Conservation (phyloP, 768 basidiomycete genomes). For the Ramaria sp. region DNA sequence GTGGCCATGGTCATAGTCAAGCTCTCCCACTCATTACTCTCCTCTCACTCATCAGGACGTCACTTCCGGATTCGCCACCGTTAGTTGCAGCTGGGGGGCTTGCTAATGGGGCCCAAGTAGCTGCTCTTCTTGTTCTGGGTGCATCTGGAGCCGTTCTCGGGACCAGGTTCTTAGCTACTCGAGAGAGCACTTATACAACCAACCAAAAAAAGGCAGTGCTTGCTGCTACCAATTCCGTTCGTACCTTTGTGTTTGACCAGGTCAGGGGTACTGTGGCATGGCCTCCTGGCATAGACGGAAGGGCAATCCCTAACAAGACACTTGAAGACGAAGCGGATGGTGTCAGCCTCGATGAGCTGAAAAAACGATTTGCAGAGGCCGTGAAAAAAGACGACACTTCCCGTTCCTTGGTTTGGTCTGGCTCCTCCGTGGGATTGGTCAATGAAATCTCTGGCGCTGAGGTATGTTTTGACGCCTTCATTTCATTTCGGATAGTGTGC, state of each 20-base stretch:
- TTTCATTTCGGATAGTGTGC: not conserved
- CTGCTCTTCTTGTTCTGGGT: slow-evolving; percentile 53
- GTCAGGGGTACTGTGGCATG: slow-evolving; percentile 45
- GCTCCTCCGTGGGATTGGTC: slow-evolving; percentile 51
- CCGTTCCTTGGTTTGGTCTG: slow-evolving; percentile 57
- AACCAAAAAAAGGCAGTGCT: slow-evolving; percentile 43
- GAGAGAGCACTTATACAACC: slow-evolving; percentile 47
- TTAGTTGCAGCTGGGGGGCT: slow-evolving; percentile 72
- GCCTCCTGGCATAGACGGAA: slow-evolving; percentile 52
- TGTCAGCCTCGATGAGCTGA: slow-evolving; percentile 30
- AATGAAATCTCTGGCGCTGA: slow-evolving; percentile 28
- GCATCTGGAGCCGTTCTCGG: slow-evolving; percentile 60
- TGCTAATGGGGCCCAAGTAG: slow-evolving; percentile 50
- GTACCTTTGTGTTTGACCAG: slow-evolving; percentile 55
- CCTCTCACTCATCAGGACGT: slow-evolving; percentile 41
- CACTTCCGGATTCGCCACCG: slow-evolving; percentile 31
- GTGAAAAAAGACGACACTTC: slow-evolving; percentile 32
- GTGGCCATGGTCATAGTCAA: slow-evolving; percentile 56
- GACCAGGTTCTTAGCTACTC: slow-evolving; percentile 63
- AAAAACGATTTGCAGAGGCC: slow-evolving; percentile 35
- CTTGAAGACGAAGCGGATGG: slow-evolving; percentile 46
- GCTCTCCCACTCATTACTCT: slow-evolving; percentile 53
- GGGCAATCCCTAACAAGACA: slow-evolving; percentile 45
- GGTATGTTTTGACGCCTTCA: not conserved
- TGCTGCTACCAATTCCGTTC: slow-evolving; percentile 32